Base-by-base conservation (phyloP, 106 monocot genomes). In the Triglochin maritima region DNA sequence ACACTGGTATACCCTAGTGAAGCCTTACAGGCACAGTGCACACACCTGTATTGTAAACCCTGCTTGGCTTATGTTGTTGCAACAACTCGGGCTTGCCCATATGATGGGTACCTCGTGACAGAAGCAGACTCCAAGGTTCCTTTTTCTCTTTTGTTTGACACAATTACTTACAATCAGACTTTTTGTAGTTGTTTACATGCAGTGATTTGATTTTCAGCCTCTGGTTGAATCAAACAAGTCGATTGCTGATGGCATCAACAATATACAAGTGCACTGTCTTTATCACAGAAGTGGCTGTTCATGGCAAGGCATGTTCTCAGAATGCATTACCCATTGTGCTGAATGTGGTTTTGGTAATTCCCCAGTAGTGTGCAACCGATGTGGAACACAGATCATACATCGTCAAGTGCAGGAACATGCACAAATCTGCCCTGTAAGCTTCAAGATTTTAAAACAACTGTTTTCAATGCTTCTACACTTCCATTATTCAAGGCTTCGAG, bases 351-450 rank as follows among this genome's bases (percentile, higher is more conserved):
- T 79, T 79, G 96, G 96, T 45, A 92, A 98, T 60, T 98, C 91
- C n/a, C 87, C 86, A 72, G 91, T 98, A 55, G 79, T 98, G 2
- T 98, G 96, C 67, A 98, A 98, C 70, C 71, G 96, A 47, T 98
- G 96, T 58, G 85, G 86, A 46, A 78, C 86, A 69, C 91, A 98
- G 62, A 92, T 98, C 63, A 70, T 98, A 57, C 96, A 98, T 69
- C 84, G 96, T 10, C 91, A 98, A 81, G 96, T 98, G 10, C 96
- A 91, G 64, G 96, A 98, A 50, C 96, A 98, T 80, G 88, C 91
- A 14, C 96, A 91, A 48, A 86, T 77, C 14, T 98, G 96, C 66
- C 88, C 86, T 29, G 96, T 98, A 62, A 84, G 90, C 82, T 8
- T 4, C 8, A 5, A 9, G 47, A 41, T 9, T 4, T 10, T 51